Evolutionary conservation across 805 yeast species (phyloP).

Genomic region (Yamadazyma philogaea): DNA sequence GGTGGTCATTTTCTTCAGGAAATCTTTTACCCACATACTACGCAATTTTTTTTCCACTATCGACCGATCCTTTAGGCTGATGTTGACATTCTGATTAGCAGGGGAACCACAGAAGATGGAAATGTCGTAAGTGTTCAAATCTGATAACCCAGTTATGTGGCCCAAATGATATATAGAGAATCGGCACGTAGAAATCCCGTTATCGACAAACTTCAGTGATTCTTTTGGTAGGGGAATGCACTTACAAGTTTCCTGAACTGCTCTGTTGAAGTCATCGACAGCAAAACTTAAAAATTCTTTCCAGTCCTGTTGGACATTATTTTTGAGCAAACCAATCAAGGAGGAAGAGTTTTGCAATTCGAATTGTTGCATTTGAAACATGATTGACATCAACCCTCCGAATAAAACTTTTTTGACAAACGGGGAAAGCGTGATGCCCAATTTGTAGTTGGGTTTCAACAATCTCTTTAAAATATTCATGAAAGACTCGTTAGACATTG

Average conservation of each 20-base stretch:
- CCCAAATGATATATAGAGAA: constrained; percentile 70
- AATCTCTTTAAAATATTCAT: constrained; percentile 55
- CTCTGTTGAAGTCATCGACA: constrained; percentile 48
- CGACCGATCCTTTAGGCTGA: constrained; percentile 32
- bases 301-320: constrained; percentile 51
- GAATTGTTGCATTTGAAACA: constrained; percentile 29
- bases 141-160: constrained; percentile 57
- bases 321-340: constrained; percentile 19
- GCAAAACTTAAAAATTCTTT: constrained; percentile 67
- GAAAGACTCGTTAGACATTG: constrained; percentile 36
- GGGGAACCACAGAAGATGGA: constrained; percentile 82
- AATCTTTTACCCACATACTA: constrained; percentile 28
- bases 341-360: constrained; percentile 46
- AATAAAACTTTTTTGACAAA: constrained; percentile 60
- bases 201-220: constrained; percentile 8
- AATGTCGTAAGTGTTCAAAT: constrained; percentile 73
- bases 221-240: constrained; percentile 5
- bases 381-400: constrained; percentile 26
- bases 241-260: constrained; percentile 10
- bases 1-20: constrained; percentile 9
- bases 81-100: constrained; percentile 56
- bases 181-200: constrained; percentile 12
- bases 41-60: constrained; percentile 32
- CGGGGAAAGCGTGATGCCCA: constrained; percentile 23
- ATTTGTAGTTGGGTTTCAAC: constrained; percentile 30